phyloP scores from a whole-genome alignment of 1,284 basidiomycete genomes.

The Microbotryum violaceum region DNA sequence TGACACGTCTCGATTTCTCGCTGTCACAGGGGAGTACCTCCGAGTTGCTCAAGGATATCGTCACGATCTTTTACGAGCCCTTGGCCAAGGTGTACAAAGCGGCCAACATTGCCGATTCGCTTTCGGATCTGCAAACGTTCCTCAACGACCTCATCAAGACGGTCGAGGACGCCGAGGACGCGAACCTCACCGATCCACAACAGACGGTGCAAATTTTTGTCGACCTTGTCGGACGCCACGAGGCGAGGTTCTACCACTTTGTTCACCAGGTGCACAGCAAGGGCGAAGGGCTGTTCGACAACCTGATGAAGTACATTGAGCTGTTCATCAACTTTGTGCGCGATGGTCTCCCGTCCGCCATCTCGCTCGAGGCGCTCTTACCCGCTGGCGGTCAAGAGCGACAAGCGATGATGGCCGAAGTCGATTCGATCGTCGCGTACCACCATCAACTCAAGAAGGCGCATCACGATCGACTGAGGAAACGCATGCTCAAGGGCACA shows the following conservation, averaged over 20 bases:
- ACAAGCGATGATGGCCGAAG: constrained; percentile 65
- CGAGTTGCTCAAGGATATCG: constrained; percentile 93
- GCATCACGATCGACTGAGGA: constrained; percentile 77
- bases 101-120: constrained; percentile 89
- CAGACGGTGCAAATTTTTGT: constrained; percentile 88
- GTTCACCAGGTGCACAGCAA: constrained; percentile 99
- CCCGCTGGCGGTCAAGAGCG: constrained; percentile 71
- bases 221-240: constrained; percentile 85
- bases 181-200: constrained; percentile 73
- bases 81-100: constrained; percentile 98
- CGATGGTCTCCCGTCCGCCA: constrained; percentile 58
- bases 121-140: constrained; percentile 87
- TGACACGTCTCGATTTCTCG: background rate
- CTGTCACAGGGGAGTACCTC: constrained; percentile 72
- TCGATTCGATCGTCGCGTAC: constrained; percentile 77
- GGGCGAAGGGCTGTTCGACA: constrained; percentile 87
- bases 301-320: constrained; percentile 94
- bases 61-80: constrained; percentile 97
- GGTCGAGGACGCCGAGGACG: constrained; percentile 81
- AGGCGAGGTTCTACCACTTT: constrained; percentile 91
- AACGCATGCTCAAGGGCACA: constrained; percentile 58
- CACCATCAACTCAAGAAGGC: constrained; percentile 86
- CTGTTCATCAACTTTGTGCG: constrained; percentile 84
- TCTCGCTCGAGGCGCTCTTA: constrained; percentile 78
- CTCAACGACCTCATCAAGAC: constrained; percentile 93